Base-by-base conservation (phyloP, 805 yeast genomes). In the Wickerhamiella cacticola region DNA sequence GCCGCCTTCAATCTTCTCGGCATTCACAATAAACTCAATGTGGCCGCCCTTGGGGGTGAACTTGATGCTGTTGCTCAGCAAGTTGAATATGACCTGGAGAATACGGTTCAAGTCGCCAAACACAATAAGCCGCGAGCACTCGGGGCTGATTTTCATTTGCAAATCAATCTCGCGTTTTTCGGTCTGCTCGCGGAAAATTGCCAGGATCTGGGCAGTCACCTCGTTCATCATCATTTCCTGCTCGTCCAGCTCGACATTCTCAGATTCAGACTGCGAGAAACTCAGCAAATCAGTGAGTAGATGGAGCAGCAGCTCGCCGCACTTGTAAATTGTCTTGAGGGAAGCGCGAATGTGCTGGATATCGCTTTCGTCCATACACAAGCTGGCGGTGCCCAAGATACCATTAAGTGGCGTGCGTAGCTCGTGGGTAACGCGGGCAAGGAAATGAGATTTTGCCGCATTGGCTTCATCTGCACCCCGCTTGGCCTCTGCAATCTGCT, bases 341-440 rank as follows among this genome's bases (percentile, higher is more conserved):
- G 88, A 80, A 43, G 80, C 79, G 56, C 82, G 81, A 12, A 87
- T 78, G 54, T 79, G 77, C 1, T 47, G 33, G 12, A 69, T 63
- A 3, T 71, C 70, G 24, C 70, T 70, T 59, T 88, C 96, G 18
- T 83, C 92, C 83, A 87, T 78, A 5, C 95, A 88, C 49, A 89
- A 82, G 2, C 94, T 82, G 0, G 96, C 84, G 88, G 89, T 84
- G 53, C 97, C 97, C 48, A 92, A 68, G 36, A 92, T 92, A 61
- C 98, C 98, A 63, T 92, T 92, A 52, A 92, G 69, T 1, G 98
- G 98, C 0, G 97, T 92, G 56, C 97, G 75, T 59, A 92, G 70
- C 67, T 92, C 98, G 63, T 86, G 96, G 0, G 95, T 84, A 15
- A 86, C 87, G 55, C 88, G 84, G 1, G 96, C 95, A 57, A 86